Conservation (phyloP, 345 rosid species). For the Murraya koenigii region DNA sequence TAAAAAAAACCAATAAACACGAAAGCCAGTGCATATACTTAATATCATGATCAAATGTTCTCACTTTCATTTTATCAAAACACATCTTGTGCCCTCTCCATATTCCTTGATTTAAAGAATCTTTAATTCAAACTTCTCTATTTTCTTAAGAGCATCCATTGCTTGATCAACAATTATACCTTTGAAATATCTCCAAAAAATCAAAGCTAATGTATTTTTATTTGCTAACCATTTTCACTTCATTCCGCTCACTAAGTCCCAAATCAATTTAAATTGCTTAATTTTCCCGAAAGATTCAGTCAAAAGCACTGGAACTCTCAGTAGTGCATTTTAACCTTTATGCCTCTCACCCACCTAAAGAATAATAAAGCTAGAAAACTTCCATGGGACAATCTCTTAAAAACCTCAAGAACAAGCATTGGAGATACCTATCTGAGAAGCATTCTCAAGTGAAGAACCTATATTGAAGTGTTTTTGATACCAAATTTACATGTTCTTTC, state of each 20-base stretch:
- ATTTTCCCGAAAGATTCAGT: too few relatives aligned
- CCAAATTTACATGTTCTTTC: conserved; percentile 38
- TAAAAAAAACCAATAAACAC: too few relatives aligned
- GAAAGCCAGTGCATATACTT: conserved; percentile 23
- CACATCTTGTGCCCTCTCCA: conserved; percentile 69
- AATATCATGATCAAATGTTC: conserved; percentile 56
- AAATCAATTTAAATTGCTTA: conserved; percentile 30
- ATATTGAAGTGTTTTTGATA: background rate
- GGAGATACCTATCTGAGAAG: too few relatives aligned
- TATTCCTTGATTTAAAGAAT: conserved; percentile 62
- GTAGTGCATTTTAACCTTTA: conserved; percentile 20
- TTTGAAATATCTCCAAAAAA: conserved; percentile 69
- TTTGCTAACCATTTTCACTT: conserved; percentile 46
- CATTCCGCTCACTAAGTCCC: conserved; percentile 69
- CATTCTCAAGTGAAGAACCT: too few relatives aligned
- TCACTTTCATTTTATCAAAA: conserved; percentile 72
- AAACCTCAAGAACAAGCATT: too few relatives aligned
- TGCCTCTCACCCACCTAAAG: too few relatives aligned
- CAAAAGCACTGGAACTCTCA: conserved; percentile 22
- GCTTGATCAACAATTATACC: conserved; percentile 71
- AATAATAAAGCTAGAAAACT: too few relatives aligned
- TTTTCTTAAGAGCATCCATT: conserved; percentile 57
- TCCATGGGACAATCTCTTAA: background rate
- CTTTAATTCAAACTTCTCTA: conserved; percentile 67
- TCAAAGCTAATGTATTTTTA: conserved; percentile 68